These are phyloP conservation scores for Ustilago xerochloae DNA, from an alignment of 1,284 basidiomycete genomes.

Conservation along the genomic window DNA sequence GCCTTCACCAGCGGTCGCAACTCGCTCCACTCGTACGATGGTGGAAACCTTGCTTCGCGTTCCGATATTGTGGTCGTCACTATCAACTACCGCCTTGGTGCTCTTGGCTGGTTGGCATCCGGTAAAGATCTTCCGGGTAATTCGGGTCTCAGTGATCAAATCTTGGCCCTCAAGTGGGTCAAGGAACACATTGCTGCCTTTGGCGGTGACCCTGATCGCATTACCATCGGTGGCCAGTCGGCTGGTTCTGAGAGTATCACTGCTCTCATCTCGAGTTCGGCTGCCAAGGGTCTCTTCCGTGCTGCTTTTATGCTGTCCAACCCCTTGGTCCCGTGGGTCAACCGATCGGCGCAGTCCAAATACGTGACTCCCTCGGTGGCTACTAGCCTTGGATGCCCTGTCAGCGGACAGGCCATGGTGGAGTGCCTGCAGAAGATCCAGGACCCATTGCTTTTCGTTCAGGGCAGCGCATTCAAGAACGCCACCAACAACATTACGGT, in stretches of 20 bases:
- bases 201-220: slow-evolving; percentile 75
- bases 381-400: slow-evolving; percentile 12
- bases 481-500: slow-evolving; percentile 23
- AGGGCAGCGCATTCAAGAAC: slow-evolving; percentile 22
- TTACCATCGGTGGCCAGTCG: slow-evolving; percentile 88
- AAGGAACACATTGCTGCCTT: slow-evolving; percentile 73
- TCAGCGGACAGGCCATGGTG: slow-evolving; percentile 26
- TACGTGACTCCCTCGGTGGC: slow-evolving; percentile 30
- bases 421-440: slow-evolving; percentile 35
- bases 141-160: slow-evolving; percentile 60
- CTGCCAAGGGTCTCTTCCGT: slow-evolving; percentile 24
- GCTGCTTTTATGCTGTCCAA: slow-evolving; percentile 41
- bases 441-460: slow-evolving; percentile 19
- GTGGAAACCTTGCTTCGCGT: slow-evolving; percentile 70
- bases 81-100: slow-evolving; percentile 72
- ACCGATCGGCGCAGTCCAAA: slow-evolving; percentile 21
- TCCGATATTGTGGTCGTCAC: slow-evolving; percentile 74
- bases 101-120: slow-evolving; percentile 53
- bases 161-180: slow-evolving; percentile 72
- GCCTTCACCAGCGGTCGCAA: slow-evolving; percentile 70
- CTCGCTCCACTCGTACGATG: slow-evolving; percentile 69
- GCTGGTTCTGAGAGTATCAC: slow-evolving; percentile 74
- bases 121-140: slow-evolving; percentile 46
- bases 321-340: slow-evolving; percentile 41
- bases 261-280: slow-evolving; percentile 24